A percentile compares a stretch with the other conserved stretches of the same genome.
Evolutionary conservation across 169 alveolate species (phyloP).

Genomic region (Eimeria sp.): DNA sequence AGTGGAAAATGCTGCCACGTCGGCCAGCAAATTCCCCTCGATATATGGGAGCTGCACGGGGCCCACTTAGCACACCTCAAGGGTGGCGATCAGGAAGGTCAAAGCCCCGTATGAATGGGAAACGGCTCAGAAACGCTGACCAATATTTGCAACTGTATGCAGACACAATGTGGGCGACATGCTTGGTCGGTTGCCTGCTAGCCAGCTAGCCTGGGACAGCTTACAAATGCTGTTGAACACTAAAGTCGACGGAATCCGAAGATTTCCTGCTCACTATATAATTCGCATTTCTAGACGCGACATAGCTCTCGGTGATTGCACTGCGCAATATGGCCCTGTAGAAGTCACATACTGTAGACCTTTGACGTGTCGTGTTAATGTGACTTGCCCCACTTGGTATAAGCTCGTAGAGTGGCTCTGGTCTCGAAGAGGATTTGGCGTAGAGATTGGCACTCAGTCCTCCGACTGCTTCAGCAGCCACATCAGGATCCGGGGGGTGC

Average conservation of each 20-base stretch:
- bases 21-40: not conserved
- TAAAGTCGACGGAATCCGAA: not conserved
- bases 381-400: not conserved
- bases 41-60: not conserved
- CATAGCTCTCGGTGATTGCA: not conserved
- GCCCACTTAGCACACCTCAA: not conserved
- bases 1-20: not conserved
- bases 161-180: not conserved
- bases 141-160: not conserved
- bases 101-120: not conserved
- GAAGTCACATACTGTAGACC: not conserved
- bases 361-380: not conserved
- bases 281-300: not conserved
- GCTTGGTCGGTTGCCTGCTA: not conserved
- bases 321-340: not conserved
- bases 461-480: constrained; percentile 73
- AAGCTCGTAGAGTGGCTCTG: not conserved
- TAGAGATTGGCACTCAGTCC: not conserved
- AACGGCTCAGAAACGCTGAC: not conserved
- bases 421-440: not conserved
- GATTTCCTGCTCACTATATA: not conserved
- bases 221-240: not conserved
- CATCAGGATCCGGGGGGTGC: constrained; percentile 90
- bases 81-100: not conserved
- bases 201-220: constrained; percentile 3